Conservation (phyloP, 345 rosid species). For the Eucalyptus brandiana region DNA sequence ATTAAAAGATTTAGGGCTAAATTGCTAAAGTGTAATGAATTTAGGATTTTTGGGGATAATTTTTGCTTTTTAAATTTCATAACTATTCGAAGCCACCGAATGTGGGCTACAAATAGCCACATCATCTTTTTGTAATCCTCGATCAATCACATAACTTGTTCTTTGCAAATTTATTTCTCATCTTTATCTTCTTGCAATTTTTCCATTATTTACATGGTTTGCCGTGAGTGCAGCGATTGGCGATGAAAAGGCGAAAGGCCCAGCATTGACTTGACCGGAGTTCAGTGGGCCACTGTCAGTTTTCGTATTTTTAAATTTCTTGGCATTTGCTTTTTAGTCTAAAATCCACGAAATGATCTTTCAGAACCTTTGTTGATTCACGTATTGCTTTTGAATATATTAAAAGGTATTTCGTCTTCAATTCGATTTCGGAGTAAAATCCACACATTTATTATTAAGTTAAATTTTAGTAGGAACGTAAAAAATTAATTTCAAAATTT, state of each 20-base stretch:
- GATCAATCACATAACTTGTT: background rate
- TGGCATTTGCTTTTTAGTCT: background rate
- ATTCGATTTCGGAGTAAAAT: too few species aligned
- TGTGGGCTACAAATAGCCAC: background rate
- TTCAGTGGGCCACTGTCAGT: background rate
- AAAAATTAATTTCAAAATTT: background rate
- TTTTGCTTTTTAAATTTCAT: background rate
- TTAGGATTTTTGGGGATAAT: too few species aligned
- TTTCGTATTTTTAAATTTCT: background rate
- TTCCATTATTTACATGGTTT: background rate
- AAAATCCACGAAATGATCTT: too few species aligned
- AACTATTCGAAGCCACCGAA: background rate
- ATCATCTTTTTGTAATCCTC: background rate
- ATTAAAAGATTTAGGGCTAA: rapidly evolving
- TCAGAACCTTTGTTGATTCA: background rate
- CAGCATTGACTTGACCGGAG: too few species aligned
- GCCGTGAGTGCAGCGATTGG: background rate
- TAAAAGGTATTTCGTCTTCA: too few species aligned
- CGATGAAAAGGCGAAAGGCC: too few species aligned
- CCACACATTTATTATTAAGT: background rate
- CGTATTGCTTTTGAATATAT: too few species aligned
- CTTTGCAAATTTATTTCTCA: background rate
- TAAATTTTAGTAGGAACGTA: background rate
- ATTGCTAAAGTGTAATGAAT: rapidly evolving
- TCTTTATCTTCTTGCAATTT: background rate